Percentiles rank a stretch among this genome's conserved stretches.
phyloP scores from a whole-genome alignment of 768 basidiomycete genomes.

The Grammothele lineata region DNA sequence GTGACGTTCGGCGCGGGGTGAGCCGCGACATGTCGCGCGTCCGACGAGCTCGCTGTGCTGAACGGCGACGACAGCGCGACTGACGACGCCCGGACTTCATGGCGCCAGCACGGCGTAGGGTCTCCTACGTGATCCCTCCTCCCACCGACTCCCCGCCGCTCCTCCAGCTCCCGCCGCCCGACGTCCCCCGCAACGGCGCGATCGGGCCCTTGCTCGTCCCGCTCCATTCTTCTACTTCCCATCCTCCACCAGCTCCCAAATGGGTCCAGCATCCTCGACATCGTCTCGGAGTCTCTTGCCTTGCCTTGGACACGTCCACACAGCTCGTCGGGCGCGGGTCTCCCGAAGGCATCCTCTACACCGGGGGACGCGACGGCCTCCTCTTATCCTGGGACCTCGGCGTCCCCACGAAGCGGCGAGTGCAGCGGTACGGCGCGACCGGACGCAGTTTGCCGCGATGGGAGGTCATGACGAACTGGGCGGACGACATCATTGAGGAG shows the following conservation, averaged over 20 bases:
- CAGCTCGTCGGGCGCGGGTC: constrained; percentile 55
- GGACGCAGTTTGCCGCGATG: constrained; percentile 43
- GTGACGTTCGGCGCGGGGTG: no score
- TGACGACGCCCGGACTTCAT: no score
- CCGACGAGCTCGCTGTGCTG: no score
- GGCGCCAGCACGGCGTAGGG: constrained; percentile 54
- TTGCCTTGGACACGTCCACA: constrained; percentile 87
- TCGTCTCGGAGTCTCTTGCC: constrained; percentile 77
- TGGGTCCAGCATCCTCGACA: constrained; percentile 64
- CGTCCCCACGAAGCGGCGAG: constrained; percentile 53
- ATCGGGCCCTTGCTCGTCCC: constrained; percentile 64
- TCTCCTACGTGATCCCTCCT: constrained; percentile 86
- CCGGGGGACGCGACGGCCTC: constrained; percentile 85
- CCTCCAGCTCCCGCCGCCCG: constrained; percentile 68
- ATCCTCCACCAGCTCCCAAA: constrained; percentile 8
- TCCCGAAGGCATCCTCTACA: constrained; percentile 87
- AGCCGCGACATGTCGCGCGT: no score
- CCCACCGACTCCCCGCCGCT: constrained; percentile 58
- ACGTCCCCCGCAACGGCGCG: constrained; percentile 58
- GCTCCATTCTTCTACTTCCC: constrained; percentile 21
- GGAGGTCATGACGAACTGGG: constrained; percentile 86
- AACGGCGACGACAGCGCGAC: no score
- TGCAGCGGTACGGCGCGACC: constrained; percentile 24
- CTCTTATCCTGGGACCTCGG: constrained; percentile 86
- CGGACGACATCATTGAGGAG: constrained; percentile 62